These are phyloP conservation scores for Tricharina praecox DNA, from an alignment of 495 filamentous ascomycete genomes.

Conservation along the genomic window DNA sequence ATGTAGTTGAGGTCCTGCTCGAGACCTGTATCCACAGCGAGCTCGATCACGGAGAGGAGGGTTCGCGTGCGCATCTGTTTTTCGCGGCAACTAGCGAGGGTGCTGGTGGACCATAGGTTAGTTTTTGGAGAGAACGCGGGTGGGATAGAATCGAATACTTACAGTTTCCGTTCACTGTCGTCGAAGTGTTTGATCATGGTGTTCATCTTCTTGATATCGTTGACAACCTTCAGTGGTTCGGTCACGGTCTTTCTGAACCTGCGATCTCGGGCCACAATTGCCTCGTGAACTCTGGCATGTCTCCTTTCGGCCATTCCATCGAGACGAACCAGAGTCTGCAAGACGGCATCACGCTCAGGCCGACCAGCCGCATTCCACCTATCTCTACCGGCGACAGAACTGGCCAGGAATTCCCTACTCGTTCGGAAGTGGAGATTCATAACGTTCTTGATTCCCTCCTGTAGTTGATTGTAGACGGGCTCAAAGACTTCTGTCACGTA, in stretches of 20 bases:
- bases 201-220: slow-evolving; percentile 29
- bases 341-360: slow-evolving; percentile 15
- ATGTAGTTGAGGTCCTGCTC: slow-evolving; percentile 23
- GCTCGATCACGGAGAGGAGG: slow-evolving; percentile 24
- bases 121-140: too few species aligned
- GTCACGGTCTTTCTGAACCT: slow-evolving; percentile 29
- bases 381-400: slow-evolving; percentile 20
- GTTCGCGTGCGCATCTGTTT: slow-evolving; percentile 17
- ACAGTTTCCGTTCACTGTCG: slow-evolving; percentile 28
- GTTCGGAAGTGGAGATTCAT: slow-evolving; percentile 19
- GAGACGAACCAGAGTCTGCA: slow-evolving; percentile 23
- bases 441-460: slow-evolving; percentile 22
- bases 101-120: too few species aligned
- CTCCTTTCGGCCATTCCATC: slow-evolving; percentile 22
- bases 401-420: slow-evolving; percentile 4
- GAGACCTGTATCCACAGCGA: slow-evolving; percentile 24
- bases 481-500: slow-evolving; percentile 24
- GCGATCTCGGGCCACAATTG: slow-evolving; percentile 28
- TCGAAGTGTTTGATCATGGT: slow-evolving; percentile 30
- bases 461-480: slow-evolving; percentile 19
- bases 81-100: slow-evolving; percentile 10
- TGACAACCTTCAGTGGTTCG: slow-evolving; percentile 25
- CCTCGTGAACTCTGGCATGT: slow-evolving; percentile 26
- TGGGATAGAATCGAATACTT: too few species aligned
- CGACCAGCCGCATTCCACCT: slow-evolving; percentile 11